Conservation (phyloP, 2,329 filamentous ascomycete species). For the Aspergillus ibericus region DNA sequence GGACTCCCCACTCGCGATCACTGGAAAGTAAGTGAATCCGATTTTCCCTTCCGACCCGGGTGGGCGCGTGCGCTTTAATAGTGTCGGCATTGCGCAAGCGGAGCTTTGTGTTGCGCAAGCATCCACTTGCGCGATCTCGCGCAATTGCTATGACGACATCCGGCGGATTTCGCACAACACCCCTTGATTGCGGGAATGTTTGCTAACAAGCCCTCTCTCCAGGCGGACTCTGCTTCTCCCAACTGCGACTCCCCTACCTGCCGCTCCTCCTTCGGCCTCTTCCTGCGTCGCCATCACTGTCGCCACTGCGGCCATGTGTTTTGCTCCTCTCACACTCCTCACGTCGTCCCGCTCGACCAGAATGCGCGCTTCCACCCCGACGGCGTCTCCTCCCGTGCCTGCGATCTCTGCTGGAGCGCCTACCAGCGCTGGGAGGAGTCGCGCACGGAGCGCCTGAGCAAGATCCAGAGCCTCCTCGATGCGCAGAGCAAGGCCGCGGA, state of each 20-base stretch:
- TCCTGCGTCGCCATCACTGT: slow-evolving; percentile 65
- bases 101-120: slow-evolving; percentile 22
- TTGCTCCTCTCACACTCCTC: slow-evolving; percentile 59
- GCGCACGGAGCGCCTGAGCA: slow-evolving; percentile 52
- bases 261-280: slow-evolving; percentile 59
- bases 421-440: slow-evolving; percentile 58
- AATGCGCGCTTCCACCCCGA: slow-evolving; percentile 63
- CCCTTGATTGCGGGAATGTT: not conserved
- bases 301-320: slow-evolving; percentile 67
- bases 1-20: slow-evolving; percentile 63
- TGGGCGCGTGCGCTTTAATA: slow-evolving; percentile 24
- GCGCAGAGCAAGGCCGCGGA: slow-evolving; percentile 27
- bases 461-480: slow-evolving; percentile 45
- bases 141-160: slow-evolving; percentile 23
- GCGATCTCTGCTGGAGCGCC: slow-evolving; percentile 61
- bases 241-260: slow-evolving; percentile 61
- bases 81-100: slow-evolving; percentile 23
- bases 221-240: slow-evolving; percentile 59
- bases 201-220: slow-evolving; percentile 20
- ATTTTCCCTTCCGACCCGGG: not conserved
- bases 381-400: slow-evolving; percentile 56
- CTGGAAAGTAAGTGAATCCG: slow-evolving; percentile 58
- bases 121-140: slow-evolving; percentile 26
- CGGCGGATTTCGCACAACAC: slow-evolving; percentile 1
- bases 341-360: slow-evolving; percentile 62